phyloP scores from a whole-genome alignment of 2,329 filamentous ascomycete species.

The Fusarium siculi region DNA sequence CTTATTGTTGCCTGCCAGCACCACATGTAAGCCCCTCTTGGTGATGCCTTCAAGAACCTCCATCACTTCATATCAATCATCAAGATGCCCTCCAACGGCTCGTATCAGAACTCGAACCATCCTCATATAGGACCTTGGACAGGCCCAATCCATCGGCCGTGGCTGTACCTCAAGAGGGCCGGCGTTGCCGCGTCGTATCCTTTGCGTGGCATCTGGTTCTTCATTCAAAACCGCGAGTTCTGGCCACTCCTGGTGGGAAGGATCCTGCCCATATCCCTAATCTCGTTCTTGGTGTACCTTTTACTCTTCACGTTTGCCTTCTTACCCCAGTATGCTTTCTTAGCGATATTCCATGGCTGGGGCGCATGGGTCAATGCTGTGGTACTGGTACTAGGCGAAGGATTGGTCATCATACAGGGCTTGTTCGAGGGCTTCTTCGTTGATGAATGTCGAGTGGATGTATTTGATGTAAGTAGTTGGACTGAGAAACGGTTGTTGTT shows the following conservation, averaged over 20 bases:
- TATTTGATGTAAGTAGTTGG: conserved; percentile 76
- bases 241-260: conserved; percentile 83
- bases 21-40: neutral
- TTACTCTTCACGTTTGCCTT: conserved; percentile 90
- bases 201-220: conserved; percentile 83
- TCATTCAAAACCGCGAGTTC: conserved; percentile 78
- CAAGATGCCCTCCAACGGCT: conserved; percentile 33
- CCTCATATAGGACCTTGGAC: conserved; percentile 31
- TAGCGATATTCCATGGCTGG: conserved; percentile 87
- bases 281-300: conserved; percentile 85
- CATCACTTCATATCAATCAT: neutral
- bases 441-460: conserved; percentile 80
- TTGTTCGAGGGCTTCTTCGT: conserved; percentile 86
- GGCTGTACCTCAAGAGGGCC: conserved; percentile 57
- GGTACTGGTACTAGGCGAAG: conserved; percentile 87
- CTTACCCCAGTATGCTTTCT: conserved; percentile 86
- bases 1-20: conserved; percentile 2
- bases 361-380: conserved; percentile 91
- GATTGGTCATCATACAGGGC: conserved; percentile 73
- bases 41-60: conserved; percentile 26
- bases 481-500: neutral
- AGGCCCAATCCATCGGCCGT: conserved; percentile 49
- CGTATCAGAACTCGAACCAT: conserved; percentile 16
- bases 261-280: conserved; percentile 81
- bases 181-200: conserved; percentile 64